phyloP scores from a whole-genome alignment of 176 grass and related monocot genomes.

The Phoenix dactylifera region DNA sequence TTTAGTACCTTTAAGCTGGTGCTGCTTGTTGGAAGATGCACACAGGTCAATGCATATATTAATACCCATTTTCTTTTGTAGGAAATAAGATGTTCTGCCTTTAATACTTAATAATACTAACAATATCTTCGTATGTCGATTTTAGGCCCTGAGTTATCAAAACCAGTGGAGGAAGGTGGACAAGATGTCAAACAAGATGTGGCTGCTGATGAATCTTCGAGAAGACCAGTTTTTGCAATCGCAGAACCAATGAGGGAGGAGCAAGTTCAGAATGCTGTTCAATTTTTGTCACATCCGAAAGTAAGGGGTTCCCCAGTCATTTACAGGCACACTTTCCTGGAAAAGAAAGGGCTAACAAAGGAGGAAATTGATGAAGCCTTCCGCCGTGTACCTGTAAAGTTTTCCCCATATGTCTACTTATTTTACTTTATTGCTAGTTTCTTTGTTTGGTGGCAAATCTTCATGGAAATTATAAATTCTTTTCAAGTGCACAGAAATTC shows the following conservation, averaged over 20 bases:
- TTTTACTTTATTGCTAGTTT: too few relatives aligned
- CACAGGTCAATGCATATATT: too few relatives aligned
- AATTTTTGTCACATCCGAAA: constrained; percentile 80
- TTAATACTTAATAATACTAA: too few relatives aligned
- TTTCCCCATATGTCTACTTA: not conserved
- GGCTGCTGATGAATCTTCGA: not conserved
- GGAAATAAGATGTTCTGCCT: too few relatives aligned
- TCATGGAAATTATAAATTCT: too few relatives aligned
- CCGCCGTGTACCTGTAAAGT: constrained; percentile 61
- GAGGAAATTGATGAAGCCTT: constrained; percentile 93
- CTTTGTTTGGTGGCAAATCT: too few relatives aligned
- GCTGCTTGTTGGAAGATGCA: too few relatives aligned
- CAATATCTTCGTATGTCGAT: too few relatives aligned
- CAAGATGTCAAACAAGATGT: constrained; percentile 12
- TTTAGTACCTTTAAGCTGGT: too few relatives aligned
- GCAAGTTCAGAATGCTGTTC: constrained; percentile 75
- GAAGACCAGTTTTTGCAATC: constrained; percentile 24
- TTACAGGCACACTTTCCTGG: constrained; percentile 70
- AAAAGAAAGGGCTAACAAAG: constrained; percentile 77
- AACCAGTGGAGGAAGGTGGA: constrained; percentile 5
- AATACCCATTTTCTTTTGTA: too few relatives aligned
- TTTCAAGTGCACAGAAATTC: too few relatives aligned
- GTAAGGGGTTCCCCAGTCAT: constrained; percentile 58
- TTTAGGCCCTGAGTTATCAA: not conserved
- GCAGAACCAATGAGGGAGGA: constrained; percentile 54